Percentiles rank a stretch among this genome's conserved stretches.
Evolutionary conservation across 176 grass and related monocot genomes (phyloP).

Genomic region (Themeda triandra): DNA sequence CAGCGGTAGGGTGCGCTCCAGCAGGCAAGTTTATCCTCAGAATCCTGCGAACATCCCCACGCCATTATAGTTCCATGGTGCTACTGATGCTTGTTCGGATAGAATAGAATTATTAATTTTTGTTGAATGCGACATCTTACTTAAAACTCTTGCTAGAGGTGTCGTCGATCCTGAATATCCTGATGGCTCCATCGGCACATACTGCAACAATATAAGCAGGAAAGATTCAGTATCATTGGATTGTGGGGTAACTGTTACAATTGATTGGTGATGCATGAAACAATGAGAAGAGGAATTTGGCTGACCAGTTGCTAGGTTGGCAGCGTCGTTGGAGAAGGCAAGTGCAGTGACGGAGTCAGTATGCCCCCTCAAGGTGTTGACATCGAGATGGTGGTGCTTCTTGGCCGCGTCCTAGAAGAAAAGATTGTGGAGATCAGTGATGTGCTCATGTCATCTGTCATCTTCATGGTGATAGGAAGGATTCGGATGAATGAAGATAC

Average conservation of each 20-base stretch:
- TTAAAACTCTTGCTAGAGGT: constrained; percentile 96
- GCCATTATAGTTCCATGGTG: background rate
- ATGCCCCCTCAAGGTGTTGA: constrained; percentile 90
- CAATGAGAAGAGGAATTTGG: background rate
- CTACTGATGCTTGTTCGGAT: background rate
- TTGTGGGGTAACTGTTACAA: background rate
- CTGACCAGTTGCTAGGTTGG: constrained; percentile 75
- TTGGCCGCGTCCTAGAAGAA: constrained; percentile 63
- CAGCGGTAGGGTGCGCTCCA: constrained; percentile 77
- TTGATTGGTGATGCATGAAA: background rate
- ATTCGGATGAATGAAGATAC: background rate
- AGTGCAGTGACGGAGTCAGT: constrained; percentile 70
- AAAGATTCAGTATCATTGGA: background rate
- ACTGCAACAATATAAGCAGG: constrained; percentile 36
- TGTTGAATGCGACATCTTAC: constrained; percentile 31
- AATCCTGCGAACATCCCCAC: constrained; percentile 42
- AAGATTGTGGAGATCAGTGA: background rate
- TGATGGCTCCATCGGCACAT: constrained; percentile 82
- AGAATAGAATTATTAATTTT: background rate
- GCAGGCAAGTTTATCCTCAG: constrained; percentile 89
- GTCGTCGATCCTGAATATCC: constrained; percentile 83
- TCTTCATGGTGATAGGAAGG: background rate
- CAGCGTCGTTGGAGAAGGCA: constrained; percentile 66
- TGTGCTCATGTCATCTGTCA: background rate
- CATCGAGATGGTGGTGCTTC: constrained; percentile 87